Base-by-base conservation (phyloP, 2,329 filamentous ascomycete species). In the Corynespora cassiicola region DNA sequence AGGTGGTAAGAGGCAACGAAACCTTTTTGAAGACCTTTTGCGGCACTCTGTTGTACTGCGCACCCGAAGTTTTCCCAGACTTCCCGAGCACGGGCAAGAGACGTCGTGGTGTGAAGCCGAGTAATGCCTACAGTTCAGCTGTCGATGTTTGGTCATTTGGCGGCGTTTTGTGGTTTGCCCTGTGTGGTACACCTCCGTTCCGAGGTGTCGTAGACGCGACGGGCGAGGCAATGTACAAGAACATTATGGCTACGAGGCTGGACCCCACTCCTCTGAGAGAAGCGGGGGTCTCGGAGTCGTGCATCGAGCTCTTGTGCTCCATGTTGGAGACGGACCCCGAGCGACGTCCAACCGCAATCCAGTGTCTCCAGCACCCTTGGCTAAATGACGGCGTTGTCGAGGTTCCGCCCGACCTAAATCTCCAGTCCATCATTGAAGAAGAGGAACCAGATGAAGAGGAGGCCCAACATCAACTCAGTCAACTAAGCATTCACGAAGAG, bases 131-230 rank as follows among this genome's bases (percentile, higher is more conserved):
- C 66, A 89, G 85, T 60, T 89, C 95, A 46, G 89, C 90, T 1
- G 88, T 97, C 20, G 94, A 99, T 63, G 88, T 96, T 47, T 99
- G 94, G 92, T 97, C 94, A 0, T 82, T 96, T 30, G 94, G 89
- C 11, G 94, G 91, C 10, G 94, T 99, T 2, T 71, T 97, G 5
- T 99, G 90, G 72, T 94, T 88, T 59, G 77, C 89, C 6, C 75
- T 99, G n/a, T 90, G 86, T 5, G 83, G 82, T 8, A 78, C 78
- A 19, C 87, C 92, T 18, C 92, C 94, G 1, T 97, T 89, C 64
- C 86, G 86, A 18, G 90, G 88, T 11, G 82, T 84, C 47, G 83
- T 80, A 18, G 88, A 90, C 52, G 83, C 86, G 33, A 85, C 83
- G 48, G 88, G 92, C 45, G 84, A 84, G 4, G 86, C 88, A 54